Base-by-base conservation (phyloP, 2,329 filamentous ascomycete species). In the Penicillium sp. region DNA sequence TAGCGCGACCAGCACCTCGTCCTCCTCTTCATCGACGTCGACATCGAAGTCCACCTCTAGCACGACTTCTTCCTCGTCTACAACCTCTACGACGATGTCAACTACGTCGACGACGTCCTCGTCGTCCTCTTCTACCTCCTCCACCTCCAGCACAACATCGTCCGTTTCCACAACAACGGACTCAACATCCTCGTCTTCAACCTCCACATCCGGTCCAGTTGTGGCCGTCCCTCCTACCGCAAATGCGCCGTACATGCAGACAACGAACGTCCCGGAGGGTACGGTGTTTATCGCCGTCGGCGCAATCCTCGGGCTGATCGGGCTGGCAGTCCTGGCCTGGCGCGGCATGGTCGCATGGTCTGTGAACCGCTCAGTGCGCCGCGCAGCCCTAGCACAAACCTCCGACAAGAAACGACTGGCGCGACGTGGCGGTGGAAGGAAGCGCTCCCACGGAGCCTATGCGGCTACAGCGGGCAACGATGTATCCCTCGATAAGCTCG, bases 201-300 rank as follows among this genome's bases (percentile, higher is more conserved):
- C 83, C 66, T 86, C 86, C 35, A 64, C 64, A 17, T 62, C 26
- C 24, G 91, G 90, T 66, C 91, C 93, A 5, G 80, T 90, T 1
- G 84, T 92, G 4, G 85, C 88, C 28, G 89, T 98, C 2, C 95
- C 95, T 8, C 91, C 93, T 28, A 97, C 91, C 3, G 84, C 86
- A 42, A 87, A 90, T 72, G 95, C 95, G 5, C 93, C 94, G 17
- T 99, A 92, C 75, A 97, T 98, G 92, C 89, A 93, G 73, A 88
- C 89, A 72, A 96, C 93, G 0, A 89, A 80, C 57, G 83, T 93
- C 12, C 95, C 95, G 2, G 91, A 98, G 72, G 95, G 95, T 58
- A 97, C 94, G 4, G 90, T 99, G 62, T 99, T 99, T 81, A 99
- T 99, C 71, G 90, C 89, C 24, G 95, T 98, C 1, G 95, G 95